Evolutionary conservation across 2,329 filamentous ascomycete species (phyloP).

Genomic region (Aspergillus sp.): DNA sequence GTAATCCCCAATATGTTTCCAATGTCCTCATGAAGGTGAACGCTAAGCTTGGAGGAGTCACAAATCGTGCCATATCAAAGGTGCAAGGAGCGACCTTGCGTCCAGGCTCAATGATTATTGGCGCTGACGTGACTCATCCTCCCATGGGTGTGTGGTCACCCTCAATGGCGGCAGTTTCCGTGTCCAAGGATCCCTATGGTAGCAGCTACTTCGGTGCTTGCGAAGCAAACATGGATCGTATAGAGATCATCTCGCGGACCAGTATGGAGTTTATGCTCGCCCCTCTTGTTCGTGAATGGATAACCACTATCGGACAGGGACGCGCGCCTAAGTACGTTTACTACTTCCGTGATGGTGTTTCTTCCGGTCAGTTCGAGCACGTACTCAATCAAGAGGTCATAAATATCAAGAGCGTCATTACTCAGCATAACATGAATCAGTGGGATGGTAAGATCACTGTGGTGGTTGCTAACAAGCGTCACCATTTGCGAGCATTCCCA

Average conservation of each 20-base stretch:
- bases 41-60: conserved; percentile 86
- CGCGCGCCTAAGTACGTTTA: conserved; percentile 71
- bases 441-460: conserved; percentile 73
- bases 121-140: conserved; percentile 86
- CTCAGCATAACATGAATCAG: conserved; percentile 36
- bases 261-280: conserved; percentile 70
- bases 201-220: conserved; percentile 77
- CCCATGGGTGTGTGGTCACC: conserved; percentile 66
- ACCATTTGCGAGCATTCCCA: conserved; percentile 92
- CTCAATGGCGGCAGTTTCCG: conserved; percentile 85
- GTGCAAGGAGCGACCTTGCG: conserved; percentile 40
- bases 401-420: conserved; percentile 66
- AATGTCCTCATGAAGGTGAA: conserved; percentile 98
- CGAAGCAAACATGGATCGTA: conserved; percentile 78
- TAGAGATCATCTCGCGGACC: conserved; percentile 71
- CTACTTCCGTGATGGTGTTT: conserved; percentile 92
- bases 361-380: conserved; percentile 79
- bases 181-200: conserved; percentile 71
- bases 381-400: conserved; percentile 77
- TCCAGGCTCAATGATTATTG: conserved; percentile 74
- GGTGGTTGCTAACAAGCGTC: conserved; percentile 87
- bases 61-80: conserved; percentile 56
- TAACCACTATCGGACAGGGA: conserved; percentile 55
- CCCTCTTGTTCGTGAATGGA: conserved; percentile 67
- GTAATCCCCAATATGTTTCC: conserved; percentile 79